Percentiles rank a stretch among this genome's conserved stretches.
phyloP scores from a whole-genome alignment of 257 asterid species.

The Ballota nigra region DNA sequence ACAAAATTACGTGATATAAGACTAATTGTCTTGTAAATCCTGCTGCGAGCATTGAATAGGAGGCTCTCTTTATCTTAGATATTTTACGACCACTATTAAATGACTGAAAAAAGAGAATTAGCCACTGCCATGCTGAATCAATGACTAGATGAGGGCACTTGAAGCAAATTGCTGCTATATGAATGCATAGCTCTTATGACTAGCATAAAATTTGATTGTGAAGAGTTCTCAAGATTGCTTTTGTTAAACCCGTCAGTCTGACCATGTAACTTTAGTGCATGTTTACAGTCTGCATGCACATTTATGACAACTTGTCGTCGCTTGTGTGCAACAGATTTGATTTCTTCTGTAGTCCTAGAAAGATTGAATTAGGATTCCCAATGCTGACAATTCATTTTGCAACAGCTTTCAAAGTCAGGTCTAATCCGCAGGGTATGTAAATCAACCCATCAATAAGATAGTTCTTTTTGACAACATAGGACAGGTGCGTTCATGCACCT shows the following conservation, averaged over 20 bases:
- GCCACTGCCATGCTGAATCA: not conserved
- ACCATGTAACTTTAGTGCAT: not conserved
- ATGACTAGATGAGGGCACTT: not conserved
- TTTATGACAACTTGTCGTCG: not conserved
- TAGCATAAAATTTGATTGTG: not conserved
- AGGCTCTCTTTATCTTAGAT: slow-evolving; percentile 1
- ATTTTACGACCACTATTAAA: not conserved
- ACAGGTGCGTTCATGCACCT: not conserved
- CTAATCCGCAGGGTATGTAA: not conserved
- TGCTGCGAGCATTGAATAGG: not conserved
- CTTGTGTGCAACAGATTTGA: not conserved
- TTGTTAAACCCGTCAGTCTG: not conserved
- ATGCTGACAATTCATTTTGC: not conserved
- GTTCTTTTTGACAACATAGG: not conserved
- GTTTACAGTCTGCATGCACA: not conserved
- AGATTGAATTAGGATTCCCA: slow-evolving; percentile 1
- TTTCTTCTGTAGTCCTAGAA: not conserved
- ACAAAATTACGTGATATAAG: not conserved
- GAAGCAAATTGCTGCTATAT: not conserved
- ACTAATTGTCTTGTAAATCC: not conserved
- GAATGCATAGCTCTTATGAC: not conserved
- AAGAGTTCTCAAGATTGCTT: not conserved
- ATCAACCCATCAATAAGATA: not conserved
- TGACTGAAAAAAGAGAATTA: not conserved
- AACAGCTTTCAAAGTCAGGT: not conserved